A percentile compares a stretch with the other conserved stretches of the same genome.
These are phyloP conservation scores for Arthrinium puccinioides DNA, from an alignment of 2,329 filamentous ascomycete genomes.

Conservation along the genomic window DNA sequence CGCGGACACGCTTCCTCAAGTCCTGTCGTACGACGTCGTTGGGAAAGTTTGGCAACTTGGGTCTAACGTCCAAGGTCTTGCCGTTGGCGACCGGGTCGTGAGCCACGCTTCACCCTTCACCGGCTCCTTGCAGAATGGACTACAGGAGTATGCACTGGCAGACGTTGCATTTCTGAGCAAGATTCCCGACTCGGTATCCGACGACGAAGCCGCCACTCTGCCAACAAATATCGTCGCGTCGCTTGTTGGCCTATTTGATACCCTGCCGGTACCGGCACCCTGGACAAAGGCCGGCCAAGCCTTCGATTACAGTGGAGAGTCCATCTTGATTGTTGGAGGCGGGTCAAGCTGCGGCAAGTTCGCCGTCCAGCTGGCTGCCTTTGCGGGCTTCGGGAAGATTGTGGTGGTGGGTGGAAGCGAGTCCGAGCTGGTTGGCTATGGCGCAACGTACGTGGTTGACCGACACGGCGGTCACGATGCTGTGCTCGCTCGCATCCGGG, in stretches of 20 bases:
- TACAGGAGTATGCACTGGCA: constrained; percentile 30
- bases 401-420: constrained; percentile 26
- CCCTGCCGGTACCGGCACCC: constrained; percentile 18
- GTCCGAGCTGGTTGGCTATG: constrained; percentile 21
- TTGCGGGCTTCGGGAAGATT: constrained; percentile 29
- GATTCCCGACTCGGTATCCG: constrained; percentile 24
- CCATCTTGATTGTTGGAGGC: constrained; percentile 25
- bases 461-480: constrained; percentile 25
- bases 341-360: constrained; percentile 26
- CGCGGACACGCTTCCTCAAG: constrained; percentile 19
- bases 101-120: constrained; percentile 12
- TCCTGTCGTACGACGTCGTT: constrained; percentile 27
- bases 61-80: constrained; percentile 14
- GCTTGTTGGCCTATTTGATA: constrained; percentile 26
- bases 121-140: constrained; percentile 13
- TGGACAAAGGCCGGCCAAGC: constrained; percentile 12
- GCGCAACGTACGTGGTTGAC: constrained; percentile 34
- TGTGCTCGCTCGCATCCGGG: constrained; percentile 22
- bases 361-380: constrained; percentile 23
- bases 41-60: constrained; percentile 23
- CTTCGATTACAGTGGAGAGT: constrained; percentile 15
- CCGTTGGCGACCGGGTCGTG: constrained; percentile 24
- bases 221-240: constrained; percentile 27
- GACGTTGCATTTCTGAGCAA: constrained; percentile 20
- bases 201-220: constrained; percentile 27